Evolutionary conservation across 2,329 filamentous ascomycete genomes (phyloP).

Genomic region (Claviceps cyperi): DNA sequence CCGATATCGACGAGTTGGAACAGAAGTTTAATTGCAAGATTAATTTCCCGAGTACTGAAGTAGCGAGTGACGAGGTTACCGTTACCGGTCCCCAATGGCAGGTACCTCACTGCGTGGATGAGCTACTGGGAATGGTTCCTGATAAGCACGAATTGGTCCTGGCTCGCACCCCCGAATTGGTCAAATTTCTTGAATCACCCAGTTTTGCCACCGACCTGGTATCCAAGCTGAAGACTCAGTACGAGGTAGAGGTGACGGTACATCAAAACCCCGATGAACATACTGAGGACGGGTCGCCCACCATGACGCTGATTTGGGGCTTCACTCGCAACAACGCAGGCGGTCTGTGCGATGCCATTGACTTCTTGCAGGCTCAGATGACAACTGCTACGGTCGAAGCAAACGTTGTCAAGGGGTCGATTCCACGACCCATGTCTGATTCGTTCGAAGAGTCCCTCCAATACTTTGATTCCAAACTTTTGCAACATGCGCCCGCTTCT

Average conservation of each 20-base stretch:
- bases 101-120: constrained; percentile 90
- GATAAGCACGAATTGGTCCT: constrained; percentile 88
- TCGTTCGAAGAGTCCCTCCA: constrained; percentile 95
- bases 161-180: constrained; percentile 58
- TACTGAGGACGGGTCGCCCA: constrained; percentile 42
- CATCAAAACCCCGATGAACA: constrained; percentile 47
- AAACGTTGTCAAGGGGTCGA: constrained; percentile 78
- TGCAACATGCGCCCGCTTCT: constrained; percentile 78
- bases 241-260: constrained; percentile 76
- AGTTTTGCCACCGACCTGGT: constrained; percentile 71
- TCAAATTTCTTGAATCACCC: constrained; percentile 66
- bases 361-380: constrained; percentile 77
- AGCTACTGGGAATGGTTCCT: constrained; percentile 93
- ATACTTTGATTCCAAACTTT: constrained; percentile 91
- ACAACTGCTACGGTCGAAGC: constrained; percentile 82
- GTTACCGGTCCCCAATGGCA: constrained; percentile 97
- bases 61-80: constrained; percentile 89
- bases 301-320: constrained; percentile 53
- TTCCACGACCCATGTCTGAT: constrained; percentile 95
- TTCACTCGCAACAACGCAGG: constrained; percentile 97
- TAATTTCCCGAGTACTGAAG: constrained; percentile 91
- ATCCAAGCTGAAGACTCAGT: constrained; percentile 75
- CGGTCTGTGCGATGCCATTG: constrained; percentile 86
- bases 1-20: constrained; percentile 85
- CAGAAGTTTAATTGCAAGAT: constrained; percentile 99